Evolutionary conservation across 106 monocot genomes (phyloP), one percentile per base, ranked within the genome.

Genomic region (Posidonia australis): DNA sequence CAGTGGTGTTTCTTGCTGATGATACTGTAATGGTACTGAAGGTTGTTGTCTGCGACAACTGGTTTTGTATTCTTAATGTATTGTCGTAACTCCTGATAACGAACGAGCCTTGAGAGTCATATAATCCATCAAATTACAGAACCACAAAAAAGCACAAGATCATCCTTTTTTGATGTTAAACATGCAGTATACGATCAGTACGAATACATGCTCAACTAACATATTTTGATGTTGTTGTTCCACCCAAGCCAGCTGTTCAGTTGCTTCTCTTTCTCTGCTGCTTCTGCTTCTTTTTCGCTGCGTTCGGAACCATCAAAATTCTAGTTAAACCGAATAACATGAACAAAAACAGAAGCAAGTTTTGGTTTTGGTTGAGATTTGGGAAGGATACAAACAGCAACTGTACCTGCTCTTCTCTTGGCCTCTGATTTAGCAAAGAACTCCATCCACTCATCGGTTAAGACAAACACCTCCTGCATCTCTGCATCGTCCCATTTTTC

Each of bases 351-450:
- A n/a, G 20, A 10, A 23, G 23, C n/a, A 22, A 9, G 14, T 27
- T 28, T 29, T 13, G 13, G 29, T 30, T 29, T 58, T 17, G 9
- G 28, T 12, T 58, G 2, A 58, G 28, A 28, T 16, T 26, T 16
- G 1, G 26, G 18, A 18, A 58, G 1, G 10, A 58, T 29, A 60
- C 4, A 14, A n/a, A 19, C 18, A 60, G 5, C 5, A 60, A 60
- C 31, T 41, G 14, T 18, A 82, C 82, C 71, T 44, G 24, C 25
- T 55, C 72, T 75, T 31, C 85, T 72, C 63, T 85, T 81, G 66
- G 80, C 80, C 68, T 85, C 81, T 44, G 85, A 81, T 72, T 81
- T 78, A 21, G 85, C 85, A 55, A 85, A 85, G 25, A 85, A 85
- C 20, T 85, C 81, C 60, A 60, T 72, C 85, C 85, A 85, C 58